Base-by-base conservation (phyloP, 1,284 basidiomycete genomes). In the Cutaneotrichosporon spelunceum region DNA sequence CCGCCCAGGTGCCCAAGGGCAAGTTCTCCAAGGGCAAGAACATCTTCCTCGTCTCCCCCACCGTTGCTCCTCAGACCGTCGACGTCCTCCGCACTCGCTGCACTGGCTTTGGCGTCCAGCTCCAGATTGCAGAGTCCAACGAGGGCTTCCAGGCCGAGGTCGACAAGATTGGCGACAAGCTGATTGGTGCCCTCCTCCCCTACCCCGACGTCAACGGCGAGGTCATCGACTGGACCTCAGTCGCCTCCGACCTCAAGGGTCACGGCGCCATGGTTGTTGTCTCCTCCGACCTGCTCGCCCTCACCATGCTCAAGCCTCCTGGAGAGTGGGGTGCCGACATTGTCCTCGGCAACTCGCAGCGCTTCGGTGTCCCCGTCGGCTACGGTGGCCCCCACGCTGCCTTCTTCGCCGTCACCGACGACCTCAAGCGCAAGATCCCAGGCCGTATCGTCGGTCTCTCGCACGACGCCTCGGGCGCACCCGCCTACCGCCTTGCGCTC, bases 311-410 rank as follows among this genome's bases (percentile, higher is more conserved):
- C 70, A 93, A 91, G 74, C 92, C 95, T 26, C 95, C 95, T 13
- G 95, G 95, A 61, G 95, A 98, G 82, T 98, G 95, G 92, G 95
- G 95, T 54, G 94, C 93, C 36, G 95, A 99, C 78, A 88, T 99
- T 67, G 94, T 93, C 3, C 83, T 95, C 57, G 95, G 95, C 47
- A 98, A 95, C 78, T 91, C 93, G 39, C 94, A 90, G 49, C 87
- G 95, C 47, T 99, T 99, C 73, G 95, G 72, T 76, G 91, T 94
- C 29, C 91, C 92, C 30, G 84, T 86, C 56, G 92, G 92, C 30
- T 94, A 92, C 75, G 92, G 92, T 65, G 92, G 92, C 24, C 92
- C 92, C 24, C 92, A 95, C 72, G 93, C 89, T 19, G 93, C 91
- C 9, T 99, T 99, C 85, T 99, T 99, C 76, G 90, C 95, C 8